These are phyloP conservation scores for Bifiguratus adelaidae DNA, from an alignment of 192 early-diverging fungal species.

Conservation along the genomic window DNA sequence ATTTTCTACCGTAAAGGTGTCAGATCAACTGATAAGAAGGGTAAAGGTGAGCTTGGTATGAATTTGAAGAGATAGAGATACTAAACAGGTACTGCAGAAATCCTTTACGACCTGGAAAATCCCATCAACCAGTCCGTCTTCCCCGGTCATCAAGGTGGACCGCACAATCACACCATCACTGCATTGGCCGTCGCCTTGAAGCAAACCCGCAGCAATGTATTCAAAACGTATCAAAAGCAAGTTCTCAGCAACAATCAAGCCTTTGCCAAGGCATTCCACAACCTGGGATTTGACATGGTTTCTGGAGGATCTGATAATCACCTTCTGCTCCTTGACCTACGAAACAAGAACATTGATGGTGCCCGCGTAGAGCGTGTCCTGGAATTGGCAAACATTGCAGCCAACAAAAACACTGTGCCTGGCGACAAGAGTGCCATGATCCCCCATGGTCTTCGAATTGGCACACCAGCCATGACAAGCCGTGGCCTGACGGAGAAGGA, in stretches of 20 bases:
- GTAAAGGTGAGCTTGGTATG: conserved; percentile 39
- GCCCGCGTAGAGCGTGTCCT: conserved; percentile 92
- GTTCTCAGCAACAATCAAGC: conserved; percentile 85
- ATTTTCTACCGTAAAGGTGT: conserved; percentile 98
- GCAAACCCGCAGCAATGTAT: conserved; percentile 35
- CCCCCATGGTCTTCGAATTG: conserved; percentile 89
- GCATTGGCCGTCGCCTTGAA: conserved; percentile 93
- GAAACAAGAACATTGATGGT: conserved; percentile 80
- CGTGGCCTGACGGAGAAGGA: conserved; percentile 81
- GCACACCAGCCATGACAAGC: conserved; percentile 96
- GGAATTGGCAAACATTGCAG: conserved; percentile 93
- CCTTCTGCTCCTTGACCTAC: conserved; percentile 82
- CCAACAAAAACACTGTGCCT: conserved; percentile 99
- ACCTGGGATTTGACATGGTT: conserved; percentile 72
- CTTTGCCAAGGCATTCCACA: conserved; percentile 68
- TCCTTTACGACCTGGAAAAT: conserved; percentile 85
- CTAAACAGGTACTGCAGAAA: conserved; percentile 24
- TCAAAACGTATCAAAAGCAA: conserved; percentile 85
- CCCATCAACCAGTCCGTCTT: conserved; percentile 96
- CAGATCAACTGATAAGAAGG: conserved; percentile 82
- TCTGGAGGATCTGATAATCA: conserved; percentile 95
- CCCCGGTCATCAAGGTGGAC: conserved; percentile 98
- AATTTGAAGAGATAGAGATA: neutral
- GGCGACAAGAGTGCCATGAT: conserved; percentile 91
- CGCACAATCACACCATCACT: conserved; percentile 98